Percentiles rank a stretch among this genome's conserved stretches.
Evolutionary conservation across 805 yeast genomes (phyloP).

Genomic region (Wickerhamomyces strasburgensis): DNA sequence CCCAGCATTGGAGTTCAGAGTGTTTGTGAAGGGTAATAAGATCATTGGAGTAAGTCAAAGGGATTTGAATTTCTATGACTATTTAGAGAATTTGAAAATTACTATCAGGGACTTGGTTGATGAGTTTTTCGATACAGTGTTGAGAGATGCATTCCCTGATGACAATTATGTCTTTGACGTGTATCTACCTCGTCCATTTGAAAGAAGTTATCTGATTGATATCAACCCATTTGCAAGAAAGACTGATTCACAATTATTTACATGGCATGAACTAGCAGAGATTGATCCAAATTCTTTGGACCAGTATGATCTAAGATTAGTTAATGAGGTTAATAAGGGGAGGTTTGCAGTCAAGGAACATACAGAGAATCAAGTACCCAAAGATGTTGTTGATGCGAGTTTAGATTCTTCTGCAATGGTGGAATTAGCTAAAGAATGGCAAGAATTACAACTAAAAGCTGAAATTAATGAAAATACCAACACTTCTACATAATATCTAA

Average conservation of each 20-base stretch:
- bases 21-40: conserved; percentile 62
- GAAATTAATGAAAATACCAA: conserved; percentile 3
- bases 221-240: conserved; percentile 79
- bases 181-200: conserved; percentile 72
- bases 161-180: conserved; percentile 68
- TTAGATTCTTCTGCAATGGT: conserved; percentile 63
- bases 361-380: conserved; percentile 87
- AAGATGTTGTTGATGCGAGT: conserved; percentile 83
- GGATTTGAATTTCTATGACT: conserved; percentile 79
- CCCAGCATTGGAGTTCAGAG: conserved; percentile 89
- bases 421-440: conserved; percentile 62
- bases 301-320: conserved; percentile 53
- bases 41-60: conserved; percentile 79
- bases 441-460: conserved; percentile 30
- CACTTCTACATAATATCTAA: neutral
- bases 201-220: conserved; percentile 67
- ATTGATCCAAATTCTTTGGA: conserved; percentile 28
- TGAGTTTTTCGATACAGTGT: conserved; percentile 46
- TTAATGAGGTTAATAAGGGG: conserved; percentile 64
- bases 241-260: conserved; percentile 72
- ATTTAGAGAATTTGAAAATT: conserved; percentile 47
- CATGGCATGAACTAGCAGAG: conserved; percentile 74
- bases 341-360: conserved; percentile 78
- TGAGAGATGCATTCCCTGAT: conserved; percentile 48
- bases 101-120: conserved; percentile 44